Base-by-base conservation (phyloP, 306 rosid species). In the Bauhinia variegata region DNA sequence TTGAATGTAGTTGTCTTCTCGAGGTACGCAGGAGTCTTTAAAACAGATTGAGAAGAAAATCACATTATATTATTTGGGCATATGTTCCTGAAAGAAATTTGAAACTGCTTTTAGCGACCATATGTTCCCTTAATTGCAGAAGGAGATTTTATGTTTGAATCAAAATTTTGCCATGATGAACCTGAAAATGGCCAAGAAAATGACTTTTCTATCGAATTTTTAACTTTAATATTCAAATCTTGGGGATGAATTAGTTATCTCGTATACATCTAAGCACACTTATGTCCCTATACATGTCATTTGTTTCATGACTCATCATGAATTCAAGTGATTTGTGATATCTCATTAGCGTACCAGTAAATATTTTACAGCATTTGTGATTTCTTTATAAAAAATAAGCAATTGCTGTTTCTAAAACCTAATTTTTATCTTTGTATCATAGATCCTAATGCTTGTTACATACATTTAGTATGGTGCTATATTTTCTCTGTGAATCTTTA, bases 1-100 rank as follows among this genome's bases (percentile, higher is more conserved):
- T 79, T 34, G 82, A 88, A 84, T 87, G 87, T 67, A 72, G 71
- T 50, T 86, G 93, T 76, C 91, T 92, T 81, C 82, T 89, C 68
- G 89, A 88, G 89, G 98, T 92, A 80, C 46, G 72, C 44, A 34
- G 44, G 41, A 19, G 6, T 36, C 41, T 36, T 36, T 36, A 5
- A 5, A 8, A 36, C 1, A 36, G 9, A 36, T 36, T 36, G 28
- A 23, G 28, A 39, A 54, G 49, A 6, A 4, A 28, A 38, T 31
- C 33, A 14, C 46, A 44, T 49, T 9, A 32, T 36, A 5, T 67
- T 73, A 53, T 67, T 68, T 73, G 55, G 57, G 49, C 63, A 59
- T 32, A 47, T 54, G 42, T 59, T 70, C 14, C 41, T 66, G 66
- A 30, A 15, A 30, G 52, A 53, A 60, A 52, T 56, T 60, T 69